A percentile compares a stretch with the other conserved stretches of the same genome.
Conservation (phyloP, 1,284 basidiomycete genomes). For the Cryptococcus sp. region DNA sequence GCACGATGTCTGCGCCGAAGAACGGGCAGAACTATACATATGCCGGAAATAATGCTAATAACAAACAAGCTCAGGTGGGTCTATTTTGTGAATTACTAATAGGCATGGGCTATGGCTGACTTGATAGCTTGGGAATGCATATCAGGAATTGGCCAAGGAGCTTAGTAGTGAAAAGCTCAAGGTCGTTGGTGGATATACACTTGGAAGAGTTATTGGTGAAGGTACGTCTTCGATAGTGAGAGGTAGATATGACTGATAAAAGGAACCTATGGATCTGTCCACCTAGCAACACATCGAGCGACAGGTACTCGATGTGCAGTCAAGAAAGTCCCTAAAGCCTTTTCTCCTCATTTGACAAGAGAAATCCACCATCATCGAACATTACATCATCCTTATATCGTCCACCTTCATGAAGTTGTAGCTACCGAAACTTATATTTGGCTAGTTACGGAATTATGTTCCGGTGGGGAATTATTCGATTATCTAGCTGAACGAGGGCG, state of each 20-base stretch:
- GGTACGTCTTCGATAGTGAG: conserved; percentile 54
- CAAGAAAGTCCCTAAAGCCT: conserved; percentile 94
- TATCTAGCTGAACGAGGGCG: conserved; percentile 93
- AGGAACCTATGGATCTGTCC: conserved; percentile 91
- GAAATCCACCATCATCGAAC: conserved; percentile 98
- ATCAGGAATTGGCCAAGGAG: conserved; percentile 94
- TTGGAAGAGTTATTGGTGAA: conserved; percentile 93
- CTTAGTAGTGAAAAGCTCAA: conserved; percentile 81
- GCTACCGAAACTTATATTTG: conserved; percentile 93
- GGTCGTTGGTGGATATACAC: conserved; percentile 91
- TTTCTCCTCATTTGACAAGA: conserved; percentile 83
- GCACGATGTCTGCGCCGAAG: neutral
- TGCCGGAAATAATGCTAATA: conserved; percentile 20
- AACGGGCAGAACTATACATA: conserved; percentile 15
- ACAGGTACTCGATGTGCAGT: conserved; percentile 87
- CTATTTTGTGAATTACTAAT: neutral
- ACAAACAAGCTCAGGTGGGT: conserved; percentile 36
- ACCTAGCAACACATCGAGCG: conserved; percentile 85
- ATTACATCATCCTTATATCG: conserved; percentile 89
- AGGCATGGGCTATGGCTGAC: neutral
- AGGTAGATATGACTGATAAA: conserved; percentile 6
- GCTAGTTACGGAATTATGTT: conserved; percentile 96
- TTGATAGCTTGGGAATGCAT: conserved; percentile 76
- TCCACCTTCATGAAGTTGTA: conserved; percentile 95
- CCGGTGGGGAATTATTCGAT: conserved; percentile 94